Evolutionary conservation across 2,329 filamentous ascomycete genomes (phyloP).

Genomic region (Aspergillus spinulosporus): DNA sequence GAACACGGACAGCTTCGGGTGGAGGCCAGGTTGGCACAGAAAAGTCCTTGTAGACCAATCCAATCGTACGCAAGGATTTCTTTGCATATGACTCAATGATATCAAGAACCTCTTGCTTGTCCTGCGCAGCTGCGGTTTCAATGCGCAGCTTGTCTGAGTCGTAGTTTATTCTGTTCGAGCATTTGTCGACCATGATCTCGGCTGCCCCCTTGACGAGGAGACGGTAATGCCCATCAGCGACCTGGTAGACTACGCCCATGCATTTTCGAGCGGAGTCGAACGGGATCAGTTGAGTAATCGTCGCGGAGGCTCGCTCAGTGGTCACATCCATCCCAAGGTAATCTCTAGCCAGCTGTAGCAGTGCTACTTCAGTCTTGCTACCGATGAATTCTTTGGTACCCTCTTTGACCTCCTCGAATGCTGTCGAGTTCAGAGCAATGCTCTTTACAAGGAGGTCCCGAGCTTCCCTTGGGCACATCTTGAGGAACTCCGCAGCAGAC

Average conservation of each 20-base stretch:
- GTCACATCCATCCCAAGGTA: slow-evolving; percentile 67
- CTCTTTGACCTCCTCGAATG: slow-evolving; percentile 73
- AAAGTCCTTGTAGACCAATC: slow-evolving; percentile 71
- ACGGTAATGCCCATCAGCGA: slow-evolving; percentile 42
- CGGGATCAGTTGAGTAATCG: slow-evolving; percentile 67
- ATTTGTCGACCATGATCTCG: slow-evolving; percentile 46
- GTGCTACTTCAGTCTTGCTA: slow-evolving; percentile 74
- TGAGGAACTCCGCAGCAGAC: slow-evolving; percentile 31
- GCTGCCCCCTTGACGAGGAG: slow-evolving; percentile 52
- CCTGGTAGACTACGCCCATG: slow-evolving; percentile 51
- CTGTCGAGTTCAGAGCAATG: slow-evolving; percentile 61
- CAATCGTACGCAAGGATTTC: slow-evolving; percentile 72
- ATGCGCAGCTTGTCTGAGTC: slow-evolving; percentile 29
- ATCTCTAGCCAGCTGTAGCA: slow-evolving; percentile 67
- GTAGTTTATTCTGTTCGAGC: slow-evolving; percentile 34
- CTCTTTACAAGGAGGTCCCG: slow-evolving; percentile 44
- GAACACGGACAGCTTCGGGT: slow-evolving; percentile 52
- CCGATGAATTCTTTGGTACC: slow-evolving; percentile 68
- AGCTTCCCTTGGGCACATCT: slow-evolving; percentile 32
- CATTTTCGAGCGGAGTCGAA: slow-evolving; percentile 77
- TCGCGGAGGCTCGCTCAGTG: slow-evolving; percentile 62
- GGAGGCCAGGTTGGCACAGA: slow-evolving; percentile 62
- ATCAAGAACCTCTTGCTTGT: slow-evolving; percentile 30
- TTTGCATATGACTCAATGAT: slow-evolving; percentile 46
- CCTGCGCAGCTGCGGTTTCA: slow-evolving; percentile 27